These are phyloP conservation scores for Mycena venus DNA, from an alignment of 768 basidiomycete genomes.

Conservation along the genomic window DNA sequence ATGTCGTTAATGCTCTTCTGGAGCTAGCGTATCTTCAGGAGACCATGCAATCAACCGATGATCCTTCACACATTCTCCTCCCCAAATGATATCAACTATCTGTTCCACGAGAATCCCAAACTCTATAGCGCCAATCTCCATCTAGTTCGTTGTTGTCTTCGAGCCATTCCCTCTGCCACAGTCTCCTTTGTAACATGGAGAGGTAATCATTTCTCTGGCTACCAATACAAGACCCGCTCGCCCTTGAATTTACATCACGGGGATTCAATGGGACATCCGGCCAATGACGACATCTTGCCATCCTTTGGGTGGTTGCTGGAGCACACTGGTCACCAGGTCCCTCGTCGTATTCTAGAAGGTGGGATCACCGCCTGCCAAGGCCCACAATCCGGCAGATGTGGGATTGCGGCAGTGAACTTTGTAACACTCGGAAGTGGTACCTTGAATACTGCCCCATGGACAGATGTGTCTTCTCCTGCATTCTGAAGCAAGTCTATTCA, in stretches of 20 bases:
- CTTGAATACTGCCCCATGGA: neutral
- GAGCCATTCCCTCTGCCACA: neutral
- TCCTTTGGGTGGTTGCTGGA: neutral
- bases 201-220: neutral
- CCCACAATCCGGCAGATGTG: conserved; percentile 17
- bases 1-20: conserved; percentile 6
- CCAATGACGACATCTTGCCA: neutral
- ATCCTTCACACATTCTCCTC: neutral
- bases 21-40: neutral
- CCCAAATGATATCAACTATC: neutral
- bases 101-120: neutral
- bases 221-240: neutral
- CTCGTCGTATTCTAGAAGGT: too few species aligned
- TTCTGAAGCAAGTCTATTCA: neutral
- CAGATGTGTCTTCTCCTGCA: neutral
- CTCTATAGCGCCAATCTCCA: neutral
- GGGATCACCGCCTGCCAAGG: neutral
- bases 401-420: conserved; percentile 12
- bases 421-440: neutral
- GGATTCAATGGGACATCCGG: neutral
- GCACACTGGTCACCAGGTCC: too few species aligned
- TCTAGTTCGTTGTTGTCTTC: neutral
- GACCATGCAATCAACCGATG: neutral
- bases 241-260: neutral
- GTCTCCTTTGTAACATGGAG: neutral